These are phyloP conservation scores for Penicillium paradoxum DNA, from an alignment of 495 filamentous ascomycete species.

Conservation along the genomic window DNA sequence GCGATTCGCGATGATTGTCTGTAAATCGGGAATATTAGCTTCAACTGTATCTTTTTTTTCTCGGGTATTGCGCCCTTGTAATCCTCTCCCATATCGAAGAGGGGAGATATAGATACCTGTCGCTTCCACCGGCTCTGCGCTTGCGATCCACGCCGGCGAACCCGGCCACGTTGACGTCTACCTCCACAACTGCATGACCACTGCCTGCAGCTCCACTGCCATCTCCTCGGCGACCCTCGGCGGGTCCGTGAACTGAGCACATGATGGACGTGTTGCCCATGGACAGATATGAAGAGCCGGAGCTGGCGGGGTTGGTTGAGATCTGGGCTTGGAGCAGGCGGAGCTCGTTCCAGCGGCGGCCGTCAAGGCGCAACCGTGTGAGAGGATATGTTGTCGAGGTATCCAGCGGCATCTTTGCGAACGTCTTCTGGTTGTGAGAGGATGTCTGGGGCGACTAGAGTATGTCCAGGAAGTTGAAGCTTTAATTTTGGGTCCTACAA, in stretches of 20 bases:
- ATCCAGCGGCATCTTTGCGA: conserved; percentile 74
- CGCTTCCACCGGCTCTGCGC: conserved; percentile 57
- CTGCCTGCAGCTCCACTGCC: conserved; percentile 42
- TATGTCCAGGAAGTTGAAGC: neutral
- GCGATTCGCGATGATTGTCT: conserved; percentile 80
- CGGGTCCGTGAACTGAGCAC: conserved; percentile 82
- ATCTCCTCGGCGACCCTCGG: conserved; percentile 55
- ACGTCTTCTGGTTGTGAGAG: neutral
- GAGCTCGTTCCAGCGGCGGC: conserved; percentile 96
- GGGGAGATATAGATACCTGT: conserved; percentile 55
- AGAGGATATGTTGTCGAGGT: conserved; percentile 77
- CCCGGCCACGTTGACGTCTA: conserved; percentile 79
- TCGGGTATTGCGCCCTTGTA: neutral
- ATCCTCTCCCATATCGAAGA: neutral
- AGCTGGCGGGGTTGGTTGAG: conserved; percentile 82
- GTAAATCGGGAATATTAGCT: conserved; percentile 14
- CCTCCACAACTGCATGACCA: conserved; percentile 60
- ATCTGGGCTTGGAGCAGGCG: conserved; percentile 85
- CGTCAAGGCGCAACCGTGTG: conserved; percentile 83
- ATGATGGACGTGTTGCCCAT: conserved; percentile 97
- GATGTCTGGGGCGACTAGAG: neutral
- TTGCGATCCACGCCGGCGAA: conserved; percentile 87
- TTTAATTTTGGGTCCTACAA: neutral
- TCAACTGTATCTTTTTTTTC: neutral
- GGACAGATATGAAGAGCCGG: conserved; percentile 84